phyloP scores from a whole-genome alignment of 2,329 filamentous ascomycete species.

The Orbilia oligospora region DNA sequence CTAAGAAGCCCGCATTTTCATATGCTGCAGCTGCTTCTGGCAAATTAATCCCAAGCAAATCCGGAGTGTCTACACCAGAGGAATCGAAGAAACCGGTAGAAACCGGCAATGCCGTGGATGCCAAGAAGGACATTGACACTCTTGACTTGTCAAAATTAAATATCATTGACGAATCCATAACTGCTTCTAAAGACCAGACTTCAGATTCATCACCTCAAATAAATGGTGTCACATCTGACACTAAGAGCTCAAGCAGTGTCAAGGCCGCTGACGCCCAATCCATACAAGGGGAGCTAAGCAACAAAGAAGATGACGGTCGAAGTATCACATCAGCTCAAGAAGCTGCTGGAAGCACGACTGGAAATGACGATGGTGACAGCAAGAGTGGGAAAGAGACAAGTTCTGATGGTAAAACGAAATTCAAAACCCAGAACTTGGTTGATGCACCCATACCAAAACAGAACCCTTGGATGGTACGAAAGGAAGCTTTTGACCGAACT shows the following conservation, averaged over 20 bases:
- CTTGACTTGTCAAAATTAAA: conserved; percentile 50
- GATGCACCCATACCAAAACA: conserved; percentile 59
- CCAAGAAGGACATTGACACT: conserved; percentile 67
- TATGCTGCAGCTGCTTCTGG: conserved; percentile 64
- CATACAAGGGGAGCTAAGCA: conserved; percentile 40
- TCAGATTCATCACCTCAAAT: conserved; percentile 24
- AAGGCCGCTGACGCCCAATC: conserved; percentile 44
- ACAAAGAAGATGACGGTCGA: conserved; percentile 52
- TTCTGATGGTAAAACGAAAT: conserved; percentile 56
- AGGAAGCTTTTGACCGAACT: conserved; percentile 53
- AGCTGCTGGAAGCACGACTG: conserved; percentile 47
- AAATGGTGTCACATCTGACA: conserved; percentile 42
- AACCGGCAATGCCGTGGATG: conserved; percentile 65
- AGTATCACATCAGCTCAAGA: conserved; percentile 52
- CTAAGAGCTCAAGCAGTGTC: conserved; percentile 38
- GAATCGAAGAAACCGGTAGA: conserved; percentile 50
- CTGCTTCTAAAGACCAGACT: conserved; percentile 35
- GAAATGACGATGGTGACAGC: conserved; percentile 50
- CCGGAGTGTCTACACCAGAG: conserved; percentile 45
- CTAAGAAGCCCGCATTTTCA: conserved; percentile 63
- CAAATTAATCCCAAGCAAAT: conserved; percentile 58
- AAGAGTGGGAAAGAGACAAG: conserved; percentile 50
- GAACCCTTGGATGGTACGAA: conserved; percentile 53
- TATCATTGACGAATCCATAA: conserved; percentile 43
- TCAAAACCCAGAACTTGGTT: conserved; percentile 51